Percentiles rank a stretch among this genome's conserved stretches.
Conservation (phyloP, 2,329 filamentous ascomycete genomes). For the Aspergillaceae sp. region DNA sequence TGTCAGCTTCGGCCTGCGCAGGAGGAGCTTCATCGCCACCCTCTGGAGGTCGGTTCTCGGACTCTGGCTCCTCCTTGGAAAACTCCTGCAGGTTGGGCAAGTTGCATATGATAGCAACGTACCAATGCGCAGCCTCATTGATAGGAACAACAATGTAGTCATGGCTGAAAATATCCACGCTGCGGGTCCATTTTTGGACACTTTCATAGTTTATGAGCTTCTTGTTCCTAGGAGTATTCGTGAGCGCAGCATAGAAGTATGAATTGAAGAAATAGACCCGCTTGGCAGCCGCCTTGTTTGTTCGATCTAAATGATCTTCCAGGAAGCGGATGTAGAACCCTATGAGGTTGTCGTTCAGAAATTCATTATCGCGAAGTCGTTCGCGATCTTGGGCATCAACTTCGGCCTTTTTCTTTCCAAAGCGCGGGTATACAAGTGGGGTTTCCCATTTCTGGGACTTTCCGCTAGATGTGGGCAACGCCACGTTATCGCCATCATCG, state of each 20-base stretch:
- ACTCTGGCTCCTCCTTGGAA: constrained; percentile 2
- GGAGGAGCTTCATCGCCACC: constrained; percentile 6
- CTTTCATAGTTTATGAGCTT: constrained; percentile 68
- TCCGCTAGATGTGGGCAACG: constrained; percentile 2
- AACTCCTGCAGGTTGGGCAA: constrained; percentile 52
- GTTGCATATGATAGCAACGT: constrained; percentile 90
- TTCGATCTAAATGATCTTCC: constrained; percentile 50
- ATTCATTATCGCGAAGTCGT: constrained; percentile 73
- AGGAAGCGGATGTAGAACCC: constrained; percentile 76
- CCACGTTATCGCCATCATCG: constrained; percentile 8
- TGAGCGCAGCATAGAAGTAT: constrained; percentile 78
- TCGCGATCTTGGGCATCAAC: constrained; percentile 45
- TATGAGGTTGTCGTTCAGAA: constrained; percentile 87
- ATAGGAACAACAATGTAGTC: constrained; percentile 90
- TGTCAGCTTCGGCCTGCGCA: constrained; percentile 10
- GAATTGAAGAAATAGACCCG: constrained; percentile 85
- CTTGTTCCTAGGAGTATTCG: constrained; percentile 46
- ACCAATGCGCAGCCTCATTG: constrained; percentile 85
- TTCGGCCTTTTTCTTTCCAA: constrained; percentile 40
- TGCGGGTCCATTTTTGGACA: constrained; percentile 80
- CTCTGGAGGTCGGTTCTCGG: constrained; percentile 1
- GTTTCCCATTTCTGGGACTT: constrained; percentile 21
- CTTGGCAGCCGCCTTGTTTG: constrained; percentile 48
- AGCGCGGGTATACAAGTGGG: constrained; percentile 37
- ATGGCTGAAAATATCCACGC: constrained; percentile 71